Evolutionary conservation across 768 basidiomycete species (phyloP), one percentile per base, ranked within the genome.

Genomic region (Kwoniella sp.): DNA sequence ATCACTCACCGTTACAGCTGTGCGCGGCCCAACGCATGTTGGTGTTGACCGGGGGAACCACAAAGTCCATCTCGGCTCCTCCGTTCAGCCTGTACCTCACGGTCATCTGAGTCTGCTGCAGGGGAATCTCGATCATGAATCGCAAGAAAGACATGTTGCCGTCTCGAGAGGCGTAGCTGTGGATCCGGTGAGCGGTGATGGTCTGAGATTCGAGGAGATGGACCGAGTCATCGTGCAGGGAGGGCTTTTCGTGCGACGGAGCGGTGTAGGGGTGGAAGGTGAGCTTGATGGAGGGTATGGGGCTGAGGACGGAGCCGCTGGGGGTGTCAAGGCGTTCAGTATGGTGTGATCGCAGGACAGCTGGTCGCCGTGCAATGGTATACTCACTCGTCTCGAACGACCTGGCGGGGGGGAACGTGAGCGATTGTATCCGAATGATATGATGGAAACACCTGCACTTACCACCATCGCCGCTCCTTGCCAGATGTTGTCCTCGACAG

Each of bases 121-220:
- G 73, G 0, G 89, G 89, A 48, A 99, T 79, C 57, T 84, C 82
- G 41, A 96, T 82, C 65, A 84, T 78, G 76, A 96, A 96, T 46
- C 93, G 80, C 87, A 90, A 98, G 77, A 99, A 99, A 0, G 89
- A 89, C 68, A 82, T 90, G 0, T 86, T 85, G 4, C 90, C 92
- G 53, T 67, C 57, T 25, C 53, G 42, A 27, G 60, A 57, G 2
- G 40, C 45, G 57, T 63, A 50, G 0, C 33, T 39, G 37, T 42
- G 44, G 25, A 56, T 57, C 26, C 38, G 48, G 26, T 45, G 57
- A n/a, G 47, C 44, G 9, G 46, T 34, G 23, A 60, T 44, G 2
- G 47, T 39, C 32, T 54, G 33, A 0, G 61, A 26, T n/a, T 44
- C 32, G n/a, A 52, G 28, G 3, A 53, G 40, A n/a, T 36, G 22